Evolutionary conservation across 1,284 basidiomycete species (phyloP), one percentile per base, ranked within the genome.

Genomic region (Trichosporon inkin): DNA sequence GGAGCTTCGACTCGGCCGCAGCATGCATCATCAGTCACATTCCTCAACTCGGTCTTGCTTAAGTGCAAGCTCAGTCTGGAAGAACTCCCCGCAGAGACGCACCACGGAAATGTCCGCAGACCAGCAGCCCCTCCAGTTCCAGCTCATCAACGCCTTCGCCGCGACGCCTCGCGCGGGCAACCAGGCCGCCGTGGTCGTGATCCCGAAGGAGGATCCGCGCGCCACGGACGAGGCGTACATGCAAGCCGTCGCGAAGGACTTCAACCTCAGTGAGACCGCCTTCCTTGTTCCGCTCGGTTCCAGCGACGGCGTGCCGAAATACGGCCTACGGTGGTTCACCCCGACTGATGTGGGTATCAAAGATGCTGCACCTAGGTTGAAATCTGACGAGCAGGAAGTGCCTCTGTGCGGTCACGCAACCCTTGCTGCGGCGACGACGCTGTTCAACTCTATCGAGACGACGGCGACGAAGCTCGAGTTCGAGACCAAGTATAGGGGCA

Each of bases 341-440:
- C 71, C 72, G 14, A 64, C 57, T 32, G 65, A 56, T 14, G 73
- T 75, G 37, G 38, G 73, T 56, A 19, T 10, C n/a, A 1, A 6
- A 22, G 6, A 19, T 36, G 6, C 20, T 8, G 1, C 28, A 20
- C 32, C 8, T 34, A 22, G 7, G 17, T 5, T 4, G 16, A 10
- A 4, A 19, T 19, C 47, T 58, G 52, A 58, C n/a, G 40, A 6
- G 10, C 40, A 73, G 70, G 74, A 75, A 66, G 70, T 73, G 2
- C 56, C 62, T 0, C 61, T 75, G 19, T 75, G 74, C 58, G 74
- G 74, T 0, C 74, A 75, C 56, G 72, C 72, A 24, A 75, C 74
- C 1, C 62, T 75, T 3, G 72, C 74, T 2, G 55, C 74, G 1
- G 67, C 74, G 2, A 58, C 55, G 20, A 56, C 62, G 0, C 66